These are phyloP conservation scores for Arthroderma sp. DNA, from an alignment of 2,329 filamentous ascomycete species.

Conservation along the genomic window DNA sequence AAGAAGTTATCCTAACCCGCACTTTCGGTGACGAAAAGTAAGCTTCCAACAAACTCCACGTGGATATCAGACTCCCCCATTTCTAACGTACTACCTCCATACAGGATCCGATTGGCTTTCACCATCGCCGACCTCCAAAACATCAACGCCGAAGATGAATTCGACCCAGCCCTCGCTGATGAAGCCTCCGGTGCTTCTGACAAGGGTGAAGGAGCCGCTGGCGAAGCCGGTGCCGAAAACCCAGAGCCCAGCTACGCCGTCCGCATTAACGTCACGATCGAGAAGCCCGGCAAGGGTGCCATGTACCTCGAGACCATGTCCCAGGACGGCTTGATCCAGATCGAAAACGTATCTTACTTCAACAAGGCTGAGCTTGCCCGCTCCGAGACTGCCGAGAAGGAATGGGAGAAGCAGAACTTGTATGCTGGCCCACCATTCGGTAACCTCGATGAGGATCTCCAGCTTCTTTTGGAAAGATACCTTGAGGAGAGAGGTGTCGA, in stretches of 20 bases:
- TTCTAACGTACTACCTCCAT: not conserved
- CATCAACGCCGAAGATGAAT: constrained; percentile 46
- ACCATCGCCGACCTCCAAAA: constrained; percentile 71
- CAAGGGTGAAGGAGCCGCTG: constrained; percentile 42
- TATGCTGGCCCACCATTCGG: constrained; percentile 88
- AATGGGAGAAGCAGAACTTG: constrained; percentile 60
- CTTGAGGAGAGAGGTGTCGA: constrained; percentile 90
- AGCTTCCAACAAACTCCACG: constrained; percentile 19
- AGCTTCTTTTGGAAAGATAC: constrained; percentile 82
- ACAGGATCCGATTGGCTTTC: constrained; percentile 65
- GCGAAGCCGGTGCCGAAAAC: constrained; percentile 39
- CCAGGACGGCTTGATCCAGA: constrained; percentile 71
- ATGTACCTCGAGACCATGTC: constrained; percentile 76
- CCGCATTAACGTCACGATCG: constrained; percentile 71
- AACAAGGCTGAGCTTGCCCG: constrained; percentile 63
- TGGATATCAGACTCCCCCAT: not conserved
- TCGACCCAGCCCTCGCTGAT: constrained; percentile 46
- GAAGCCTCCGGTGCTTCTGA: constrained; percentile 42
- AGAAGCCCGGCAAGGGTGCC: constrained; percentile 75
- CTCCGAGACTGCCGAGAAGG: constrained; percentile 59
- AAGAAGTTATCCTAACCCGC: constrained; percentile 75
- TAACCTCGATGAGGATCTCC: constrained; percentile 91
- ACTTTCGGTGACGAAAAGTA: constrained; percentile 81
- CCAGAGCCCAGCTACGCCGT: constrained; percentile 57
- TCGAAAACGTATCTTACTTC: constrained; percentile 88